Conservation (phyloP, 2,329 filamentous ascomycete species). For the Ascochyta rabiei region DNA sequence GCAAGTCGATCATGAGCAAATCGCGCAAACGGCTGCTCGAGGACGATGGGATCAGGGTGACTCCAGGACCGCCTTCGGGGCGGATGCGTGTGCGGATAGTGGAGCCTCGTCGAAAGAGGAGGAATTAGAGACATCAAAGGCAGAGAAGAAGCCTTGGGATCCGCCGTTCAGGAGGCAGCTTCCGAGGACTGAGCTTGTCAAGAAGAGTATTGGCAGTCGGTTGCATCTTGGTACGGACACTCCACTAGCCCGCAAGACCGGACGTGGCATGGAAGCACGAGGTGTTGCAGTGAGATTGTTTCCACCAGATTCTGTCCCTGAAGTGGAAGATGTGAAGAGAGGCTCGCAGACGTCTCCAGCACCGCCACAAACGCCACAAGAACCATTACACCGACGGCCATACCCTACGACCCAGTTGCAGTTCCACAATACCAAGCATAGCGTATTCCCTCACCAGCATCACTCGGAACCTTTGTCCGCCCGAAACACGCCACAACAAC, state of each 20-base stretch:
- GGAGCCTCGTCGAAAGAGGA: slow-evolving; percentile 3
- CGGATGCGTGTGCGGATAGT: slow-evolving; percentile 18
- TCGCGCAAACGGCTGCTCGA: neutral
- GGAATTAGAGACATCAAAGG: neutral
- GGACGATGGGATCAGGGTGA: neutral
- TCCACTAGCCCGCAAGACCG: slow-evolving; percentile 5
- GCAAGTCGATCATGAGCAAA: neutral
- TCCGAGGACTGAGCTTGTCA: neutral
- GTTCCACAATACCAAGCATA: neutral
- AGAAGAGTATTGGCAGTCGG: neutral
- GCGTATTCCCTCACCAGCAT: neutral
- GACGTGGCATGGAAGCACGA: slow-evolving; percentile 2
- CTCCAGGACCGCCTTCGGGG: neutral
- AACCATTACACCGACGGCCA: neutral
- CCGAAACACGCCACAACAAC: neutral
- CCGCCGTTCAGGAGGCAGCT: slow-evolving; percentile 29
- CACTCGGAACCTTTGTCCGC: neutral
- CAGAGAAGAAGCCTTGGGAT: slow-evolving; percentile 34
- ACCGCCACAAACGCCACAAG: neutral
- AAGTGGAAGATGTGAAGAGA: neutral
- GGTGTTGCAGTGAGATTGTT: slow-evolving; percentile 9
- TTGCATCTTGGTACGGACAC: slow-evolving; percentile 7
- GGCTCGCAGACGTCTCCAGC: neutral
- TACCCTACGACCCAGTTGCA: neutral
- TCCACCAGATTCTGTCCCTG: slow-evolving; percentile 1